A percentile compares a stretch with the other conserved stretches of the same genome.
These are phyloP conservation scores for Gamarada debralockiae DNA, from an alignment of 495 filamentous ascomycete genomes.

Conservation along the genomic window DNA sequence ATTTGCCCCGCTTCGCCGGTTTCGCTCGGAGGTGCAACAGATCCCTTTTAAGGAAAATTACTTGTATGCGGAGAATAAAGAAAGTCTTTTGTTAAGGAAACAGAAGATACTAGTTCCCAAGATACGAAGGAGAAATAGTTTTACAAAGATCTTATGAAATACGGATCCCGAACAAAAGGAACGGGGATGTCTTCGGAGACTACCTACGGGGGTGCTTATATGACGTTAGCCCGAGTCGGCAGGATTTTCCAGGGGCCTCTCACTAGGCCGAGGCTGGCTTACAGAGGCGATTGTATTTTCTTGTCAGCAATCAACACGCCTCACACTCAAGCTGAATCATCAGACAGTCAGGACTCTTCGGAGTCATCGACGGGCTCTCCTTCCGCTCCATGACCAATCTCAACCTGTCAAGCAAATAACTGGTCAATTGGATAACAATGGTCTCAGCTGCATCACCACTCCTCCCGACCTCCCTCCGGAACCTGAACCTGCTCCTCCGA, in stretches of 20 bases:
- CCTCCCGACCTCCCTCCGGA: slow-evolving; percentile 22
- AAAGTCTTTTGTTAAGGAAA: too few relatives aligned
- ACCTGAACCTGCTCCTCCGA: slow-evolving; percentile 25
- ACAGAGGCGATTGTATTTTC: too few relatives aligned
- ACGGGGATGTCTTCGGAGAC: not conserved
- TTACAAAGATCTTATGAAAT: too few relatives aligned
- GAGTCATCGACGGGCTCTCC: not conserved
- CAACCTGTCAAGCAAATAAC: not conserved
- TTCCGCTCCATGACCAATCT: not conserved
- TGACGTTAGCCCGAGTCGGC: too few relatives aligned
- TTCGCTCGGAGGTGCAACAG: not conserved
- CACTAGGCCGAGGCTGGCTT: too few relatives aligned
- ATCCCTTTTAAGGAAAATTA: not conserved
- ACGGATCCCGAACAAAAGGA: too few relatives aligned
- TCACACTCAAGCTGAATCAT: too few relatives aligned
- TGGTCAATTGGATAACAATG: slow-evolving; percentile 3
- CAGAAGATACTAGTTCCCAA: too few relatives aligned
- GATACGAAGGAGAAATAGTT: too few relatives aligned
- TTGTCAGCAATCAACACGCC: too few relatives aligned
- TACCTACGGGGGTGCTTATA: not conserved
- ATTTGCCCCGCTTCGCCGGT: slow-evolving; percentile 18
- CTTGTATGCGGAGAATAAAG: not conserved
- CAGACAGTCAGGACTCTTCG: not conserved
- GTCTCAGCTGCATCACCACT: slow-evolving; percentile 9
- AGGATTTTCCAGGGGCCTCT: too few relatives aligned